Base-by-base conservation (phyloP, 164 flowering plant genomes). In the Cinnamomum micranthum region DNA sequence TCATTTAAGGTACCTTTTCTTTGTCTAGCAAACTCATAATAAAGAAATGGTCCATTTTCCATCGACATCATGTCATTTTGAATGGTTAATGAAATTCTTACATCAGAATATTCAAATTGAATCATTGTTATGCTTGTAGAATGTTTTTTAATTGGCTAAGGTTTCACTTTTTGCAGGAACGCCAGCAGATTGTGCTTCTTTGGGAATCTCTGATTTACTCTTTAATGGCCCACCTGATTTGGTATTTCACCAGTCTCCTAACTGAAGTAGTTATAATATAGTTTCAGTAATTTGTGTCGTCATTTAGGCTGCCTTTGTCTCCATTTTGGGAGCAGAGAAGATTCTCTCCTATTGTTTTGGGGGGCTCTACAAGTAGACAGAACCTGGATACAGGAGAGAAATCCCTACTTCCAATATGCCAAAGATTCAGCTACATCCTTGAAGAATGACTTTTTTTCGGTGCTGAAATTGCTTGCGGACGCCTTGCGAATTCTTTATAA, bases 161-260 rank as follows among this genome's bases (percentile, higher is more conserved):
- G n/a, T 41, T 69, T 6, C 14, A n/a, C 47, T 69, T 1, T 47
- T 67, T 83, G 74, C 86, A 94, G 98, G 98, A 75, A 91, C 92
- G 47, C 98, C 98, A 23, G 97, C 95, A 51, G 98, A 94, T 81
- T 89, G 92, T 81, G 71, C 97, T 70, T 90, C 97, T 73, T 70
- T 94, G 83, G 98, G 97, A 25, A 50, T 92, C 77, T 94, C 97
- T 25, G 64, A 83, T 79, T 79, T 79, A 59, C 92, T 94, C 35
- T 94, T 92, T 73, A 90, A 92, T n/a, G 67, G 68, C 52, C 71
- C 82, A 66, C 92, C 98, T 80, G 97, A 92, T 82, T 82, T 94
- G 93, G 98, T 94, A 84, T 35, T 25, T 64, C 27, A 11, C 35
- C 50, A 13, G 28, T 15, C 51, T 69, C 47, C 50, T 63, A 41